phyloP scores from a whole-genome alignment of 306 rosid genomes.

The Prunus padus region DNA sequence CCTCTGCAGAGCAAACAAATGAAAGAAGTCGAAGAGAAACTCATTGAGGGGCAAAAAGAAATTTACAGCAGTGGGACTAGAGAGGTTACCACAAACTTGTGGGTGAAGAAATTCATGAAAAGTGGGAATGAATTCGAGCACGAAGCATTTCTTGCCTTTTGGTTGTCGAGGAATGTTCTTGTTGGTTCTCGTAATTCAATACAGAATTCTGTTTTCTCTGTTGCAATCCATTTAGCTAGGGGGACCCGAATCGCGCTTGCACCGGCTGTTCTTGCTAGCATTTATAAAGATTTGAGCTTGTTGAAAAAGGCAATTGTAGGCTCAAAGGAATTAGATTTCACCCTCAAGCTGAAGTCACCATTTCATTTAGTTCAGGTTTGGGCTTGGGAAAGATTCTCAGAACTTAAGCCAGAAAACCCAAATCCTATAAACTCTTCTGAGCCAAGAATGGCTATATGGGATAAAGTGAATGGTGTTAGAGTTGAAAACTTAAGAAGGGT shows the following conservation, averaged over 20 bases:
- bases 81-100: background rate
- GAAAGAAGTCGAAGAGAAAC: slow-evolving; percentile 24
- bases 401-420: background rate
- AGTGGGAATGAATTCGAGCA: slow-evolving; percentile 49
- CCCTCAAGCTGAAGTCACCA: background rate
- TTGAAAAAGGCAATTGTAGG: background rate
- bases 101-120: slow-evolving; percentile 32
- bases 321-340: background rate
- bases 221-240: slow-evolving; percentile 20
- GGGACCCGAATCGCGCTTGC: slow-evolving; percentile 22
- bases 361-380: slow-evolving; percentile 22
- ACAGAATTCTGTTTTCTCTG: slow-evolving; percentile 14
- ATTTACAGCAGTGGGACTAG: no score
- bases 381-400: slow-evolving; percentile 25
- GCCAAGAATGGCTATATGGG: slow-evolving; percentile 31
- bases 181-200: background rate
- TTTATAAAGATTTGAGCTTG: slow-evolving; percentile 16
- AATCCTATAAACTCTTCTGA: background rate
- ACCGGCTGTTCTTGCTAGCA: slow-evolving; percentile 12
- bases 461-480: background rate
- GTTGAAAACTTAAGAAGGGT: background rate
- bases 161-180: slow-evolving; percentile 48
- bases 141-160: slow-evolving; percentile 47
- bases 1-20: slow-evolving; percentile 24
- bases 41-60: background rate